phyloP scores from a whole-genome alignment of 371 early-diverging fungal species.

The Coemansia sp. region DNA sequence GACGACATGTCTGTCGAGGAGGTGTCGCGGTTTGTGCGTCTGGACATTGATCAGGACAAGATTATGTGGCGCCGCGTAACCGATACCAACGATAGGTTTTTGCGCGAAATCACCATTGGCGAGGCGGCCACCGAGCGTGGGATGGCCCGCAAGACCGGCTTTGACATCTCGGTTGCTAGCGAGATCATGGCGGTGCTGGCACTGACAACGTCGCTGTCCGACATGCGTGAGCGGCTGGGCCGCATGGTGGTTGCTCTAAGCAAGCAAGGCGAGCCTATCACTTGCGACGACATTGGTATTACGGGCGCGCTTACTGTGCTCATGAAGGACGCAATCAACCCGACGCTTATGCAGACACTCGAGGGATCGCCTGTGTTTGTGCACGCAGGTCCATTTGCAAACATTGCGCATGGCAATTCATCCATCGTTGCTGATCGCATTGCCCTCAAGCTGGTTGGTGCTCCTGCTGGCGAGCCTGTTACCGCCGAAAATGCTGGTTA shows the following conservation, averaged over 20 bases:
- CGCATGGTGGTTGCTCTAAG: constrained; percentile 90
- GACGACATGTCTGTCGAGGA: constrained; percentile 79
- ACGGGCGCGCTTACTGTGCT: constrained; percentile 94
- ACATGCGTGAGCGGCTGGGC: constrained; percentile 91
- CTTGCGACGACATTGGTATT: constrained; percentile 92
- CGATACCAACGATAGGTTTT: constrained; percentile 93
- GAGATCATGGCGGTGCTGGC: constrained; percentile 98
- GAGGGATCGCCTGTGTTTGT: constrained; percentile 98
- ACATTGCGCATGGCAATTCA: constrained; percentile 96
- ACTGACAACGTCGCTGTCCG: constrained; percentile 78
- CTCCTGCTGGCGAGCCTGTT: constrained; percentile 55
- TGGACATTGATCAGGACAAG: constrained; percentile 88
- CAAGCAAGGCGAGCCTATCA: constrained; percentile 80
- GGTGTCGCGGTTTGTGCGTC: constrained; percentile 71
- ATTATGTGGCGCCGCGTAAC: constrained; percentile 96
- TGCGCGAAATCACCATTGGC: constrained; percentile 87
- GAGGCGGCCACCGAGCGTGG: constrained; percentile 85
- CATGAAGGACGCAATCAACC: constrained; percentile 97
- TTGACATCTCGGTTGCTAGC: constrained; percentile 95
- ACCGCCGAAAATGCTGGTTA: constrained; percentile 70
- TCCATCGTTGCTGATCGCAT: constrained; percentile 91
- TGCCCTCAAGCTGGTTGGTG: constrained; percentile 88
- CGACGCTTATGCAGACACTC: constrained; percentile 96
- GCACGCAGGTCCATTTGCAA: constrained; percentile 97
- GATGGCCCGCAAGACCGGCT: constrained; percentile 83